These are phyloP conservation scores for Podosphaera leucotricha DNA, from an alignment of 2,329 filamentous ascomycete genomes.

Conservation along the genomic window DNA sequence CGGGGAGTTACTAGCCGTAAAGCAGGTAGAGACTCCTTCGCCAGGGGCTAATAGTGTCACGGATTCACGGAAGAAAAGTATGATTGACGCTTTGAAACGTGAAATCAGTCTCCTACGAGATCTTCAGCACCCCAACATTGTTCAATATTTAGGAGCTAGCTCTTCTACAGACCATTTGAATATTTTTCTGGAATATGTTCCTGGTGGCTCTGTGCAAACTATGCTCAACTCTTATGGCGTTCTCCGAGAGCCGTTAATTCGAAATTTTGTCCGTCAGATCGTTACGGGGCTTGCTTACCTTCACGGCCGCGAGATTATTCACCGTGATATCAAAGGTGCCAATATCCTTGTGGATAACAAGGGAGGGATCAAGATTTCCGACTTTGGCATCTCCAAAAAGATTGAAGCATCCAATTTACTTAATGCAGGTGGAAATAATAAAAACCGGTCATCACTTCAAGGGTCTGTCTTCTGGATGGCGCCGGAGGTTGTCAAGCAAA, in stretches of 20 bases:
- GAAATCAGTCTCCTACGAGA: constrained; percentile 89
- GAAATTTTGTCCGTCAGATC: constrained; percentile 93
- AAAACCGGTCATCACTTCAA: constrained; percentile 59
- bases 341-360: constrained; percentile 99
- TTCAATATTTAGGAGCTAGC: constrained; percentile 90
- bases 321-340: constrained; percentile 95
- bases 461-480: constrained; percentile 99
- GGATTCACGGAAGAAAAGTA: constrained; percentile 83
- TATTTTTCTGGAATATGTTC: constrained; percentile 99
- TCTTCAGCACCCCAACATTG: constrained; percentile 87
- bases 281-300: constrained; percentile 79
- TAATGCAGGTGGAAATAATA: constrained; percentile 39
- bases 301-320: constrained; percentile 86
- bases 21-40: constrained; percentile 82
- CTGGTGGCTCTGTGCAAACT: constrained; percentile 86
- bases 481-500: constrained; percentile 93
- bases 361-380: constrained; percentile 95
- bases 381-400: constrained; percentile 97
- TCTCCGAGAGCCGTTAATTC: constrained; percentile 74
- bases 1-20: constrained; percentile 90
- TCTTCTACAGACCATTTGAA: constrained; percentile 81
- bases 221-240: constrained; percentile 98
- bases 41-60: constrained; percentile 55
- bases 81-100: constrained; percentile 92
- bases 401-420: constrained; percentile 79